phyloP scores from a whole-genome alignment of 2,329 filamentous ascomycete species.

The Sporothrix protearum region DNA sequence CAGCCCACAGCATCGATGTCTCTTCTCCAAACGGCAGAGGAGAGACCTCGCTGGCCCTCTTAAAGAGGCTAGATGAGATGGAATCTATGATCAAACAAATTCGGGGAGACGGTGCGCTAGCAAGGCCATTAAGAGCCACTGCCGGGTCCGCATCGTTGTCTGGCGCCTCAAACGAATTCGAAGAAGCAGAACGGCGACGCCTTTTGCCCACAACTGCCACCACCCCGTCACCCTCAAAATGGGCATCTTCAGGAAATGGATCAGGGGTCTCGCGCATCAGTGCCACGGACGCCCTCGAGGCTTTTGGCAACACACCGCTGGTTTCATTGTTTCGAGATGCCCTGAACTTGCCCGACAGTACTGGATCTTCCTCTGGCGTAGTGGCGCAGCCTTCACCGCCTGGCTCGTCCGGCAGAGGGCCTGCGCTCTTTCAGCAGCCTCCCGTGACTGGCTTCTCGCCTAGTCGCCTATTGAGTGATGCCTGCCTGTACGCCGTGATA shows the following conservation, averaged over 20 bases:
- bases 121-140: not conserved
- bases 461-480: not conserved
- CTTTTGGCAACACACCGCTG: constrained; percentile 17
- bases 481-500: not conserved
- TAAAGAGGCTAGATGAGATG: constrained; percentile 31
- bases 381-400: not conserved
- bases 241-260: not conserved
- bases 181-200: not conserved
- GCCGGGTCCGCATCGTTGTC: not conserved
- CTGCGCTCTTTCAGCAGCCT: not conserved
- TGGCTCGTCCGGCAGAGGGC: not conserved
- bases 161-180: not conserved
- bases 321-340: constrained; percentile 12
- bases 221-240: not conserved
- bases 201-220: not conserved
- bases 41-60: constrained; percentile 22
- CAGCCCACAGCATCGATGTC: not conserved
- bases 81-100: constrained; percentile 31
- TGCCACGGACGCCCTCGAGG: constrained; percentile 37
- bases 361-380: no score
- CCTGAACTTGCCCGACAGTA: not conserved
- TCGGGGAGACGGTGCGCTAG: not conserved
- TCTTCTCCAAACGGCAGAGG: not conserved
- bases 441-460: not conserved
- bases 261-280: constrained; percentile 27